phyloP scores from a whole-genome alignment of 495 filamentous ascomycete genomes.

The Penicillium atrosanguineum region DNA sequence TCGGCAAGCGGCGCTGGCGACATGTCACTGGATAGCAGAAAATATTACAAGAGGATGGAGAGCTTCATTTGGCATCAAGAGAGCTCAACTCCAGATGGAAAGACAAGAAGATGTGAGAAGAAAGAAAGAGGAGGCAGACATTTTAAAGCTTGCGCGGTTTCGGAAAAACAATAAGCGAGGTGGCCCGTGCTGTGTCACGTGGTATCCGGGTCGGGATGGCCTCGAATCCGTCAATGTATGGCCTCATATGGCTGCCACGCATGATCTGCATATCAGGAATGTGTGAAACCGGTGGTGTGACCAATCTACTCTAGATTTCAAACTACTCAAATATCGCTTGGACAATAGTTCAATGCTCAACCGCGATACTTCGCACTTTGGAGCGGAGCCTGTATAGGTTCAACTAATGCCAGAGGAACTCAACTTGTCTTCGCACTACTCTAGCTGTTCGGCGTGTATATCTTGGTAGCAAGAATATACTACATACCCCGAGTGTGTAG shows the following conservation, averaged over 20 bases:
- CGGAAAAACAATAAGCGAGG: conserved; percentile 42
- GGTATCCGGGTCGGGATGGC: background rate
- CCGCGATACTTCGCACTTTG: too few species aligned
- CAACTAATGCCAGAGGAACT: too few species aligned
- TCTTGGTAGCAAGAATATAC: too few species aligned
- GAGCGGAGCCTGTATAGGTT: too few species aligned
- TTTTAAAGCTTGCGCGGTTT: conserved; percentile 19
- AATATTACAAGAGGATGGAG: conserved; percentile 20
- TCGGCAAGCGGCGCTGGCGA: conserved; percentile 35
- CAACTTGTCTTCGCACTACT: too few species aligned
- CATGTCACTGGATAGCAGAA: conserved; percentile 27
- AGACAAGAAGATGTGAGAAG: conserved; percentile 14
- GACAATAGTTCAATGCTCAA: too few species aligned
- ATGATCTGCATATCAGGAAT: background rate
- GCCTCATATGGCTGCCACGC: background rate
- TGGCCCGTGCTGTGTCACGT: conserved; percentile 39
- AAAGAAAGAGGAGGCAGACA: conserved; percentile 9
- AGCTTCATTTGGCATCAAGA: conserved; percentile 13
- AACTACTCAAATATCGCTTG: too few species aligned
- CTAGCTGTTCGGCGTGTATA: too few species aligned
- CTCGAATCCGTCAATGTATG: background rate
- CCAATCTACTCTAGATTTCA: background rate
- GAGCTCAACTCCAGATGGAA: conserved; percentile 8
- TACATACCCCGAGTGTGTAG: too few species aligned
- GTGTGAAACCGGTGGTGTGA: background rate